Conservation (phyloP, 768 basidiomycete species). For the Holtermannia corniformis region DNA sequence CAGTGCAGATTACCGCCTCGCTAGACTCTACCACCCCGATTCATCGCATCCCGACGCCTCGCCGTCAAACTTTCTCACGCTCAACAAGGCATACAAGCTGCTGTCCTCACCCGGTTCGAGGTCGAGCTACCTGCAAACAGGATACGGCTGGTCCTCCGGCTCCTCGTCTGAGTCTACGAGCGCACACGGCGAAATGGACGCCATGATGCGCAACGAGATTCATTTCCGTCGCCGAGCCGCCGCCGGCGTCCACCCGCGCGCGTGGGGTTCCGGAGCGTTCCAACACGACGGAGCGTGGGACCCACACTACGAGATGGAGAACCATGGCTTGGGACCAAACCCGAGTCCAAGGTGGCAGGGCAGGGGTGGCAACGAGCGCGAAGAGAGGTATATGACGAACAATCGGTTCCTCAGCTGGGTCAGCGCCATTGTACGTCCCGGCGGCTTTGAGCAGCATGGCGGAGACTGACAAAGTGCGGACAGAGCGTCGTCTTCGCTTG, state of each 20-base stretch:
- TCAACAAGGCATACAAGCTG: conserved; percentile 34
- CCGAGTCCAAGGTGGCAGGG: not conserved
- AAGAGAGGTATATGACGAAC: conserved; percentile 36
- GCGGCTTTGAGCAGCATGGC: not conserved
- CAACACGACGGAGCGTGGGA: conserved; percentile 1
- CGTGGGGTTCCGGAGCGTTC: not conserved
- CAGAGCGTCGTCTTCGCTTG: conserved; percentile 24
- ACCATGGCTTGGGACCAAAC: not conserved
- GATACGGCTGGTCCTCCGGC: conserved; percentile 27
- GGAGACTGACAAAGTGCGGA: conserved; percentile 6
- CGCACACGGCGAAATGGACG: conserved; percentile 10
- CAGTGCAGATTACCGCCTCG: conserved; percentile 34
- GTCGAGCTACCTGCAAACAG: conserved; percentile 24
- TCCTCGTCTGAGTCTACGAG: not conserved
- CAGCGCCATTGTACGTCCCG: conserved; percentile 20
- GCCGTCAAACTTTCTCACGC: conserved; percentile 26
- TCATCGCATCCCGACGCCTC: conserved; percentile 34
- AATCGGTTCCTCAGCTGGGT: conserved; percentile 24
- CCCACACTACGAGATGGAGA: not conserved
- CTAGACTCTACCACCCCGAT: conserved; percentile 39
- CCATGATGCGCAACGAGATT: conserved; percentile 27
- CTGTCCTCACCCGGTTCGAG: conserved; percentile 25
- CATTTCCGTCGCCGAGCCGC: conserved; percentile 16
- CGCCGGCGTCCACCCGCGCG: conserved; percentile 6
- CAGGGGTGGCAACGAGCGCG: conserved; percentile 2